Conservation (phyloP, 2,329 filamentous ascomycete genomes). For the Penicillium psychrosexuale region DNA sequence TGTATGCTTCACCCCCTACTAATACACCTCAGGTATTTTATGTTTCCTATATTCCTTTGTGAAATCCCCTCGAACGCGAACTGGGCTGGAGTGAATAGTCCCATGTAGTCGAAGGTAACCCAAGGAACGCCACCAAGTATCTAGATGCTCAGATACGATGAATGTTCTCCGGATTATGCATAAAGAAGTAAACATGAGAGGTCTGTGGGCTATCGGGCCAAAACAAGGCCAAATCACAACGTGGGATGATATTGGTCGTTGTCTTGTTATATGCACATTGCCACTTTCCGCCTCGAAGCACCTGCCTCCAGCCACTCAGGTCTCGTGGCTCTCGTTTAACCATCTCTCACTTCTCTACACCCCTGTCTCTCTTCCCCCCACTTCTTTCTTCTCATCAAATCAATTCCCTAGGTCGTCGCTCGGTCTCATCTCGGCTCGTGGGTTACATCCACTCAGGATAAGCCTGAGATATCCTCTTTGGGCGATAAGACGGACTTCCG, state of each 20-base stretch:
- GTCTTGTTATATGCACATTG: not conserved
- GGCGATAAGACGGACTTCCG: constrained; percentile 16
- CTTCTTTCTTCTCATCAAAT: not conserved
- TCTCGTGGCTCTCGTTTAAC: not conserved
- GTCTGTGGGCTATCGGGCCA: not conserved
- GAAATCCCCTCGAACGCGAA: not conserved
- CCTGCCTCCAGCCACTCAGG: not conserved
- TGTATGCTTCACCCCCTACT: not conserved
- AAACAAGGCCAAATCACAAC: not conserved
- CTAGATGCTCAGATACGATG: not conserved
- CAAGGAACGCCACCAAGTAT: constrained; percentile 10
- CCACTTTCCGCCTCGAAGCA: not conserved
- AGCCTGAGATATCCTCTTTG: constrained; percentile 8
- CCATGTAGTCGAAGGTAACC: constrained; percentile 3
- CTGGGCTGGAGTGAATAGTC: not conserved
- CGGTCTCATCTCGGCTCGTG: not conserved
- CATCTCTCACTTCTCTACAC: not conserved
- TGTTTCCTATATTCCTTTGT: not conserved
- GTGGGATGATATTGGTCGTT: not conserved
- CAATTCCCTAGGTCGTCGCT: not conserved
- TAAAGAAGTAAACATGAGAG: not conserved
- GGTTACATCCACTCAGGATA: constrained; percentile 13
- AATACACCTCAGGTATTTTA: not conserved
- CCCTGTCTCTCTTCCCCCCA: not conserved
- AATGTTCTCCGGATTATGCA: not conserved